Percentiles rank a stretch among this genome's conserved stretches.
These are phyloP conservation scores for Friedmanniomyces endolithicus DNA, from an alignment of 495 filamentous ascomycete species.

Conservation along the genomic window DNA sequence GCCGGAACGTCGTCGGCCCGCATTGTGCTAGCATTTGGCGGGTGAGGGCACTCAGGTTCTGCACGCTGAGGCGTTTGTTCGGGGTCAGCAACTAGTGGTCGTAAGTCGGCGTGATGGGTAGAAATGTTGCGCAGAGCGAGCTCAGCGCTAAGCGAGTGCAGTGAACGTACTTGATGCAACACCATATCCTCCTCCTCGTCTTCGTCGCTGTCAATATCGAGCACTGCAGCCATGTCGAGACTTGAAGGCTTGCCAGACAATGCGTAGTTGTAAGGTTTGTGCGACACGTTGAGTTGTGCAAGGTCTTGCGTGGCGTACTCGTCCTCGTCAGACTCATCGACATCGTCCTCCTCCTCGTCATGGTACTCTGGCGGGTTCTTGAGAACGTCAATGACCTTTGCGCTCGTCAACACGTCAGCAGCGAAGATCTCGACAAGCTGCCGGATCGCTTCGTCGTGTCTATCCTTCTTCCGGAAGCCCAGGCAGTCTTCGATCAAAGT, in stretches of 20 bases:
- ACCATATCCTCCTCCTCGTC: constrained; percentile 2
- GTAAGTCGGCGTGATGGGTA: neutral
- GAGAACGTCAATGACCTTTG: constrained; percentile 40
- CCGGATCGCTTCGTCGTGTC: constrained; percentile 63
- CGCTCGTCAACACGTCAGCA: constrained; percentile 49
- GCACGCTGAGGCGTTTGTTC: neutral
- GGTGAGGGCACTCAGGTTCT: neutral
- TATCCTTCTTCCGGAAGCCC: constrained; percentile 59
- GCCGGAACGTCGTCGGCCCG: neutral
- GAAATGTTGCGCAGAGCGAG: neutral
- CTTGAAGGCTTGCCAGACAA: neutral
- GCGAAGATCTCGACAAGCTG: constrained; percentile 67
- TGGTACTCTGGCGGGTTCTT: neutral
- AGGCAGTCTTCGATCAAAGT: constrained; percentile 82
- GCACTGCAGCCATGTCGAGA: neutral
- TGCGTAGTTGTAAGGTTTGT: neutral
- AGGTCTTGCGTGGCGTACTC: neutral
- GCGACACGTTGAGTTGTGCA: neutral
- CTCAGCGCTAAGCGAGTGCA: neutral
- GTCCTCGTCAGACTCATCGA: constrained; percentile 1
- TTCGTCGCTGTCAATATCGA: neutral
- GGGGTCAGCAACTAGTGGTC: neutral
- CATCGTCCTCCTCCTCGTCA: neutral
- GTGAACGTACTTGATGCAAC: neutral
- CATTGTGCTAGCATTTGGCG: neutral